Evolutionary conservation across 176 grass and related monocot genomes (phyloP), one percentile per base, ranked within the genome.

Genomic region (Themeda triandra): DNA sequence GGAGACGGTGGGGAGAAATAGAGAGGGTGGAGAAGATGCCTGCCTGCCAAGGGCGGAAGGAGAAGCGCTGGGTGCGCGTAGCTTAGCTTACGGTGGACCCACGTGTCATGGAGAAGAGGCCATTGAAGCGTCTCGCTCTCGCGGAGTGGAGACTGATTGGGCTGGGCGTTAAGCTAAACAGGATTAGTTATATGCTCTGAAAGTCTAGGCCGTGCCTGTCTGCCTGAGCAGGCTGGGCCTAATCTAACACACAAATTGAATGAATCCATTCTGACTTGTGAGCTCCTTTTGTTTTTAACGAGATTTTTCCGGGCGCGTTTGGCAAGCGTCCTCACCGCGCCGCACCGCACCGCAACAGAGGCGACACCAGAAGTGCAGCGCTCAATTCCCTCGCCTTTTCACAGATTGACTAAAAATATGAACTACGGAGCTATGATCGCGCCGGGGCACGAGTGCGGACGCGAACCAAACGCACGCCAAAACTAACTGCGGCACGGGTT

Each of bases 1-100:
- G 25, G 86, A 74, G 75, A 75, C 25, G 40, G 2, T 48, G 59
- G 35, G 78, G 53, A 81, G 80, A 80, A 83, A 90, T 87, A 83
- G 80, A 80, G 72, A 56, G 19, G 32, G 59, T 28, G 45, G 28
- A 19, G 58, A 25, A 19, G 75, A 69, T 71, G 68, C 79, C 29
- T 12, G 78, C 13, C 42, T 89, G 53, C 54, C 58, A 73, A 67
- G 58, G 42, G 78, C 42, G 54, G 72, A 45, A 32, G 70, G 56
- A 82, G 80, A 59, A 72, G 27, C 11, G 30, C 74, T 74, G 54
- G 56, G 23, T 59, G 56, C 56, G 58, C 28, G 45, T 65, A 86
- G 79, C 74, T 49, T 15, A 30, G 46, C 30, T 79, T 66, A 25
- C 9, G 42, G 21, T 62, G 69, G 67, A 2, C 89, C 80, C 80